Base-by-base conservation (phyloP, 2,329 filamentous ascomycete genomes). In the Fusarium solani-melongenae region DNA sequence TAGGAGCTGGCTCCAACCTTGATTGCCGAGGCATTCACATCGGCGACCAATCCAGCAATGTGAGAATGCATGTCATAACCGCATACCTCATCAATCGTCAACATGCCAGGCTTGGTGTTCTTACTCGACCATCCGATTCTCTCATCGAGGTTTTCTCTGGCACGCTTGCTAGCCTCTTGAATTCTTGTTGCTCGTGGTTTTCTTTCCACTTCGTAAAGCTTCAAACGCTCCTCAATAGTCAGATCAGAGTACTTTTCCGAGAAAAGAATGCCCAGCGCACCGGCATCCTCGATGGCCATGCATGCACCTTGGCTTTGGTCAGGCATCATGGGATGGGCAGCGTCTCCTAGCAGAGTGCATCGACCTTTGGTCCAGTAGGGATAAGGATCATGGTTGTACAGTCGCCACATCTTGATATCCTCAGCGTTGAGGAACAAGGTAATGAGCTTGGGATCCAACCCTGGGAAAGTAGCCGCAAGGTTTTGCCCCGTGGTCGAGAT, bases 291-390 rank as follows among this genome's bases (percentile, higher is more conserved):
- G 38, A 92, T 90, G 0, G 90, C 89, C 88, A 90, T 90, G 75
- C 89, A 91, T 0, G 90, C 90, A 7, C 91, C 91, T 79, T 92
- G 90, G 66, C 87, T 89, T 78, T 92, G 91, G 76, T 92, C 86
- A 3, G 90, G 90, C 87, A 92, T 89, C 88, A 91, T 91, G 17
- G 91, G 90, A 78, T 92, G 90, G 5, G 85, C 90, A 15, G 91
- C 90, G 79, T 93, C 91, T 7, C 91, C 91, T 15, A 92, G 77
- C 2, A 92, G 79, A 69, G 87, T 88, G 5, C 85, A 86, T 20
- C 80, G 82, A 6, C 80, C 82, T 65, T 86, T 86, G 41, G 83
- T 81, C 75, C 87, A 84, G 75, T 87, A 87, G 0, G 85, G 84
- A 74, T 91, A 92, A 2, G 88, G 88, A 7, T 79, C 72, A 62